Evolutionary conservation across 208 protist genomes (phyloP).

Genomic region (Wallacemonas sp.): DNA sequence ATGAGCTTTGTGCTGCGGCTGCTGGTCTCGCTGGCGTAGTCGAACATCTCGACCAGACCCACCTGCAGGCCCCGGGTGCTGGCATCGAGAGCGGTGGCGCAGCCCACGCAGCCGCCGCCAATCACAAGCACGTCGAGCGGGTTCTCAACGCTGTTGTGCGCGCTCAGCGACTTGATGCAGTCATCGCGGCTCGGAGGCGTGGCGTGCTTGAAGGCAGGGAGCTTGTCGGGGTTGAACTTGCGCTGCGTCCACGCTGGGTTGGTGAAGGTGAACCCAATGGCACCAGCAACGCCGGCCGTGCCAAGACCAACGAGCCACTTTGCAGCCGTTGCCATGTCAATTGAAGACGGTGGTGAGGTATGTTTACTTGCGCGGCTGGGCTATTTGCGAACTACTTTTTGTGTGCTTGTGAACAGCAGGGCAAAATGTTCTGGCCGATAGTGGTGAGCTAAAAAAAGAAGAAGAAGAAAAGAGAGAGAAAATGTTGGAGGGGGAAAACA

Average conservation of each 20-base stretch:
- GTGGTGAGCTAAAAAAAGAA: too few relatives aligned
- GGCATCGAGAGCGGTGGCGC: conserved; percentile 93
- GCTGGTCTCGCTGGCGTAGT: conserved; percentile 96
- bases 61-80: conserved; percentile 91
- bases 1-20: conserved; percentile 97
- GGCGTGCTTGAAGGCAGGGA: conserved; percentile 41
- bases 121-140: conserved; percentile 95
- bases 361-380: background rate
- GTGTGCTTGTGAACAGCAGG: background rate
- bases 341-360: background rate
- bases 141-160: conserved; percentile 46
- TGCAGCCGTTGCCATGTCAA: conserved; percentile 32
- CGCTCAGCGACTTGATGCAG: conserved; percentile 51
- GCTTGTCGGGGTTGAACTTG: conserved; percentile 47
- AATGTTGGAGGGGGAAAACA: too few relatives aligned
- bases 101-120: conserved; percentile 95
- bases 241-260: conserved; percentile 82
- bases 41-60: conserved; percentile 94
- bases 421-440: too few relatives aligned
- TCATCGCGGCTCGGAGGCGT: conserved; percentile 55
- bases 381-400: too few relatives aligned
- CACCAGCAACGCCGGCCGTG: conserved; percentile 44
- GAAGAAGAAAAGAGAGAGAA: too few relatives aligned
- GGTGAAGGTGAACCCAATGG: conserved; percentile 75
- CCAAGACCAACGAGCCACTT: conserved; percentile 52